Percentiles rank a stretch among this genome's conserved stretches.
Conservation (phyloP, 1,284 basidiomycete species). For the Cutaneotrichosporon daszewskae region DNA sequence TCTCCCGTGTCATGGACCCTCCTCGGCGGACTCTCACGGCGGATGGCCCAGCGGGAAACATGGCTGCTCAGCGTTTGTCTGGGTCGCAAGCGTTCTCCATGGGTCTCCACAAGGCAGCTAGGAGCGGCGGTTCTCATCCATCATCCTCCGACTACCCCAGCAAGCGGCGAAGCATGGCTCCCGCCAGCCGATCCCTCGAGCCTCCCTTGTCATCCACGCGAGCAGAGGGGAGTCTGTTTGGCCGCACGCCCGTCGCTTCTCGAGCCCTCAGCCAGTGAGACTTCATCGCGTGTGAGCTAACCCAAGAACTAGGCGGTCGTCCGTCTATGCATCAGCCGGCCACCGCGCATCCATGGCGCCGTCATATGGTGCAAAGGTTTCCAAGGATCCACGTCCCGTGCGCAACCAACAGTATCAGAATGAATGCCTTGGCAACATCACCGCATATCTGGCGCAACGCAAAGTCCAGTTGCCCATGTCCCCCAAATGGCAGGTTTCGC, state of each 20-base stretch:
- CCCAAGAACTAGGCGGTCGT: conserved; percentile 59
- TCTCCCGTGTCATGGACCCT: background rate
- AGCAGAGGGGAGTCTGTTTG: conserved; percentile 52
- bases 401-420: conserved; percentile 65
- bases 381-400: conserved; percentile 67
- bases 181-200: background rate
- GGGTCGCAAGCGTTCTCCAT: too few species aligned
- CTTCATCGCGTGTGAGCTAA: background rate
- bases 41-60: conserved; percentile 55
- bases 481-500: conserved; percentile 61
- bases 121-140: too few species aligned
- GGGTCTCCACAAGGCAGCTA: too few species aligned
- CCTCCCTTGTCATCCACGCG: conserved; percentile 47
- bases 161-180: conserved; percentile 7
- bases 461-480: conserved; percentile 59
- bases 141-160: too few species aligned
- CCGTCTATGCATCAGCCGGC: conserved; percentile 54
- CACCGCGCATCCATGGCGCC: conserved; percentile 44
- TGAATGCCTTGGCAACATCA: conserved; percentile 68
- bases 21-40: conserved; percentile 51
- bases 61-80: conserved; percentile 2
- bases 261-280: conserved; percentile 22
- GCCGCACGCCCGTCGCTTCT: conserved; percentile 64
- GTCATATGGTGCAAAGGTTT: conserved; percentile 45
- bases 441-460: conserved; percentile 58